Evolutionary conservation across 495 filamentous ascomycete genomes (phyloP), one percentile per base, ranked within the genome.

Genomic region (Hypoxylon subgilvum): DNA sequence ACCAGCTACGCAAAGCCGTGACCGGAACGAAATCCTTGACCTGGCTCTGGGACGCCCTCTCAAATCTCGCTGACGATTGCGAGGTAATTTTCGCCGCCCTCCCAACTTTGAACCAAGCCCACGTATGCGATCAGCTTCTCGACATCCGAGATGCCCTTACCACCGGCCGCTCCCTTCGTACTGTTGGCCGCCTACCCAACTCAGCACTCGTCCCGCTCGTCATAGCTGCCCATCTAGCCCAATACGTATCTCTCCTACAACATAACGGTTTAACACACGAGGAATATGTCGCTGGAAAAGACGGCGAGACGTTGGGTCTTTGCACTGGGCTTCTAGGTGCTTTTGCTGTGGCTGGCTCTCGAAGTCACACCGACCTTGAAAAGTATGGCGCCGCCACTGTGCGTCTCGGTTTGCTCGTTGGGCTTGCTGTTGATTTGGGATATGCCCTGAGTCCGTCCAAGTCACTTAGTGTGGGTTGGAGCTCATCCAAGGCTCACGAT

Each of bases 321-420:
- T 82, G 77, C 45, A 73, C 71, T 17, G 78, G 77, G 0, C 48
- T 80, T n/a, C 52, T 80, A 16, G 65, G 57, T 41, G 75, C 77
- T 3, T 55, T 72, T 9, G 75, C 72, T 14, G 72, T 77, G 2
- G 60, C 74, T 17, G 54, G 67, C 34, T 57, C 72, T 2, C 36
- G 27, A 1, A 63, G 48, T 30, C 23, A 16, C 7, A 41, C 31
- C 0, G 61, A 75, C 0, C 50, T 81, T n/a, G 42, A 67, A 23
- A 53, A 65, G 13, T 72, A 77, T 50, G 75, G 68, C 0, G 66
- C 72, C 3, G 70, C 69, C 0, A 77, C 76, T 4, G 34, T 79
- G 5, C 71, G 79, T 8, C 46, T 81, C 8, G 61, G 42, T 0
- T 50, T 65, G 48, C 38, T 65, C 7, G 21, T 50, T 8, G 61